Base-by-base conservation (phyloP, 2,329 filamentous ascomycete genomes). In the Emericellopsis cladophorae region DNA sequence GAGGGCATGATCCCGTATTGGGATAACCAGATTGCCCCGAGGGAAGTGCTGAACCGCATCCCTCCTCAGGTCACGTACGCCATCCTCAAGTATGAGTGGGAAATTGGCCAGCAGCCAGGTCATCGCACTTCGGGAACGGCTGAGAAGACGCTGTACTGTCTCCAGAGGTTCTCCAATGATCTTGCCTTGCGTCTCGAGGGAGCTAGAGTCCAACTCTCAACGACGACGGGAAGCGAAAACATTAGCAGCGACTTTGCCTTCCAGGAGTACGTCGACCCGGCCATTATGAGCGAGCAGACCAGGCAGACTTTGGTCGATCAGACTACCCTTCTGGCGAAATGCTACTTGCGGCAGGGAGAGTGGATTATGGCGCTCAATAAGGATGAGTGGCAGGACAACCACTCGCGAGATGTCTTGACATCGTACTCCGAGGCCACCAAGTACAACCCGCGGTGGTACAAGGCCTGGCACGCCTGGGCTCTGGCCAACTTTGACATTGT, bases 401-500 rank as follows among this genome's bases (percentile, higher is more conserved):
- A 85, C 48, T 85, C 95, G 4, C 77, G 84, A 40, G 90, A 96
- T 40, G 88, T 98, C 43, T 68, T 98, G 21, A 74, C 78, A n/a
- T 88, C 92, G 2, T 98, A 96, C 59, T 80, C 81, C 15, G 82
- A 89, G 44, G 93, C 93, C 2, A 98, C 92, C 2, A 81, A 86
- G 44, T 95, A 93, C 63, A 94, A 98, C 57, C 82, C 87, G 29
- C 80, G 82, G 45, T 98, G 90, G 78, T 98, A 98, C 67, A 99
- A 98, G 64, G 92, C 93, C 7, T 99, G 92, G 92, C 92, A 99
- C 61, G 85, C 92, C 0, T 99, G 92, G 90, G 93, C 92, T 10
- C 64, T 98, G 46, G 90, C 92, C 41, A 99, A 98, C 60, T 99
- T 98, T 53, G 90, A 99, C 62, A 92, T 98, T 43, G 89, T 96